Evolutionary conservation across 1,284 basidiomycete genomes (phyloP).

Genomic region (Cryptococcus jaspeensis): DNA sequence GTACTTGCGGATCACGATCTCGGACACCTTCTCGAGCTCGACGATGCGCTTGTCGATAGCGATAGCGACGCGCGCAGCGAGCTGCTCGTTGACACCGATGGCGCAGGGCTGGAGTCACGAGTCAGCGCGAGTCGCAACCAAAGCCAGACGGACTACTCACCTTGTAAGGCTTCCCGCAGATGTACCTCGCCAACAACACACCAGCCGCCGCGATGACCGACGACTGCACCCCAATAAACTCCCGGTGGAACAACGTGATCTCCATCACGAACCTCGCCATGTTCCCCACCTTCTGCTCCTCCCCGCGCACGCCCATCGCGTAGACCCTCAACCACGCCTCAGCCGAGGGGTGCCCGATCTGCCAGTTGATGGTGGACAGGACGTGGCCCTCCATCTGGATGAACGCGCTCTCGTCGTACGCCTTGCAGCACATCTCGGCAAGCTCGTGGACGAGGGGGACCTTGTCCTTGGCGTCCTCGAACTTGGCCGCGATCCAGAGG

Average conservation of each 20-base stretch:
- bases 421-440: slow-evolving; percentile 88
- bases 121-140: slow-evolving; percentile 2
- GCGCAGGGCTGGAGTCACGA: slow-evolving; percentile 1
- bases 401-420: slow-evolving; percentile 94
- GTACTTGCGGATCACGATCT: slow-evolving; percentile 96
- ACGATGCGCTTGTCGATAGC: slow-evolving; percentile 80
- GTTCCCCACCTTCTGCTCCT: slow-evolving; percentile 86
- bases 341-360: slow-evolving; percentile 93
- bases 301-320: slow-evolving; percentile 56
- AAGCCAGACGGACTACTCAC: slow-evolving; percentile 53
- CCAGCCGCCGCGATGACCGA: slow-evolving; percentile 85
- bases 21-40: slow-evolving; percentile 83
- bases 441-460: slow-evolving; percentile 94
- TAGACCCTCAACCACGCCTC: slow-evolving; percentile 86
- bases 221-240: slow-evolving; percentile 83
- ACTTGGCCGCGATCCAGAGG: slow-evolving; percentile 98
- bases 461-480: slow-evolving; percentile 97
- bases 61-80: slow-evolving; percentile 59
- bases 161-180: slow-evolving; percentile 73
- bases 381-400: slow-evolving; percentile 96
- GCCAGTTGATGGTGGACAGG: slow-evolving; percentile 93
- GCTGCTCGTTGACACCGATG: slow-evolving; percentile 21
- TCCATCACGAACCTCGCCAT: slow-evolving; percentile 98
- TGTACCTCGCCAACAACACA: slow-evolving; percentile 81
- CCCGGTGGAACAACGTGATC: slow-evolving; percentile 93